Conservation (phyloP, 176 grass and related monocot genomes). For the Dactylis glomerata region DNA sequence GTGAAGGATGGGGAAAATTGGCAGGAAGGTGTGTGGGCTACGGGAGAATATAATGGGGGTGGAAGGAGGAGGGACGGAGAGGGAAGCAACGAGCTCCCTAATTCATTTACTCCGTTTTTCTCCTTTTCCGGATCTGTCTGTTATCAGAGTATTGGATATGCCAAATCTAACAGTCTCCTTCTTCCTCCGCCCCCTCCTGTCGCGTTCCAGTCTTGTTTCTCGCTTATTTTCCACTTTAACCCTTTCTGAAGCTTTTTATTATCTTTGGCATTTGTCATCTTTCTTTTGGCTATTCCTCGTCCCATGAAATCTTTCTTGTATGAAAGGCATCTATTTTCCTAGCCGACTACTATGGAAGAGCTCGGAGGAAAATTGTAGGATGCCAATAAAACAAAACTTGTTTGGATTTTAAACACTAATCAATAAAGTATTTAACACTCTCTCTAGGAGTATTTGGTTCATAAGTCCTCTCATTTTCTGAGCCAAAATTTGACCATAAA, state of each 20-base stretch:
- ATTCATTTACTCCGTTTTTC: not conserved
- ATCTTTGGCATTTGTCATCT: not conserved
- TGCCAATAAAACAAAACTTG: not conserved
- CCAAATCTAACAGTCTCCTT: constrained; percentile 27
- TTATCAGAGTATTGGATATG: constrained; percentile 16
- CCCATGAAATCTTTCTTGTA: not conserved
- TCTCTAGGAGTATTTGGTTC: too few relatives aligned
- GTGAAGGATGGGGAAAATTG: constrained; percentile 29
- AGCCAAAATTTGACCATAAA: too few relatives aligned
- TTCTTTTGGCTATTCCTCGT: not conserved
- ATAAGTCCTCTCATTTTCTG: too few relatives aligned
- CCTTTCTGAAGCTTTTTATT: not conserved
- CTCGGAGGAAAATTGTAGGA: not conserved
- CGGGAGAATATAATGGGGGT: constrained; percentile 38
- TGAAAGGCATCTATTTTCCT: not conserved
- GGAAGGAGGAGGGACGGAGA: not conserved
- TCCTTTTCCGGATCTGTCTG: not conserved
- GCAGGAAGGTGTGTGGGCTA: constrained; percentile 17
- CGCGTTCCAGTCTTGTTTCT: not conserved
- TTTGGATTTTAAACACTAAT: not conserved
- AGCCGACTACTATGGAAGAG: not conserved
- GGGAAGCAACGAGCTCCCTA: constrained; percentile 20
- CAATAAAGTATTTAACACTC: too few relatives aligned
- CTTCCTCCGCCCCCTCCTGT: not conserved
- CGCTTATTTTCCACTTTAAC: not conserved